Conservation (phyloP, 768 basidiomycete genomes). For the Suillus plorans region DNA sequence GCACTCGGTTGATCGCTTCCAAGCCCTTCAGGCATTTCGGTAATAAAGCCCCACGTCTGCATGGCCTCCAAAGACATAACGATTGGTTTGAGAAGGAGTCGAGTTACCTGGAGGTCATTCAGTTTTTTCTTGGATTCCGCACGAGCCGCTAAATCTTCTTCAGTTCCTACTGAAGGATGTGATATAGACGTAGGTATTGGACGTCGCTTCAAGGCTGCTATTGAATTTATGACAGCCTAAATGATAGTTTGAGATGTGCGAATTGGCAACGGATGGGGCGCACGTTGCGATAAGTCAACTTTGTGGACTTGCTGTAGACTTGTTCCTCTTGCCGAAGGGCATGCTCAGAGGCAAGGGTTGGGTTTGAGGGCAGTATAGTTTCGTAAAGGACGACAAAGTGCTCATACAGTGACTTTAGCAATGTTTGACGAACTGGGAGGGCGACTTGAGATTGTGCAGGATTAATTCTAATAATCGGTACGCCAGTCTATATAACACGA, state of each 20-base stretch:
- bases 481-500: constrained; percentile 45
- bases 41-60: constrained; percentile 67
- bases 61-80: constrained; percentile 60
- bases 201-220: constrained; percentile 53
- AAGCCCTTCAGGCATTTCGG: constrained; percentile 60
- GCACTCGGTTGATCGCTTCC: constrained; percentile 66
- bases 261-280: constrained; percentile 18
- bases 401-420: constrained; percentile 74
- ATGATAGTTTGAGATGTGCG: constrained; percentile 14
- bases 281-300: constrained; percentile 83
- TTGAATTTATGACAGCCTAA: constrained; percentile 52
- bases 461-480: constrained; percentile 63
- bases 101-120: constrained; percentile 52
- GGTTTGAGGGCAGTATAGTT: constrained; percentile 48
- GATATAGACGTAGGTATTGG: constrained; percentile 52
- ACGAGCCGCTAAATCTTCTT: constrained; percentile 58
- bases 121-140: constrained; percentile 54
- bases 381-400: constrained; percentile 73
- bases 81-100: constrained; percentile 52
- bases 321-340: constrained; percentile 81
- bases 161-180: constrained; percentile 79
- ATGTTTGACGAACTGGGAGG: constrained; percentile 68
- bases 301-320: constrained; percentile 71
- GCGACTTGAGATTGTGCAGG: constrained; percentile 72
- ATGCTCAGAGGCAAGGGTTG: constrained; percentile 71